Evolutionary conservation across 2,329 filamentous ascomycete species (phyloP).

Genomic region (Colletotrichum gloeosporioides): DNA sequence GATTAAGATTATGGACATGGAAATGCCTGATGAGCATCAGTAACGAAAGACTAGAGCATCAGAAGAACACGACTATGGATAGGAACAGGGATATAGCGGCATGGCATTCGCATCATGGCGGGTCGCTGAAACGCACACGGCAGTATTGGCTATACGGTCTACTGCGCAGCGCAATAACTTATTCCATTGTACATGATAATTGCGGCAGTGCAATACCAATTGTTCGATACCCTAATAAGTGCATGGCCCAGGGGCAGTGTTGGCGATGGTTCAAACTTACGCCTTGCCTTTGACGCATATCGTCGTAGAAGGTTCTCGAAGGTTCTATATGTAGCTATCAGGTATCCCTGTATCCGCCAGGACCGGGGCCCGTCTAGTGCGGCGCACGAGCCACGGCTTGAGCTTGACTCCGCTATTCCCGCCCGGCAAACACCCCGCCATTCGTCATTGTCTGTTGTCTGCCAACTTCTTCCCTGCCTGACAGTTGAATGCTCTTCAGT

Average conservation of each 20-base stretch:
- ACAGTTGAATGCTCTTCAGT: not conserved
- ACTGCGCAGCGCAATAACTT: not conserved
- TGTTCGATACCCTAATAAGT: conserved; percentile 13
- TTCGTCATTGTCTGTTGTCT: conserved; percentile 16
- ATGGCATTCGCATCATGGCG: not conserved
- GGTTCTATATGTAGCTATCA: conserved; percentile 24
- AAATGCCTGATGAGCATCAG: conserved; percentile 32
- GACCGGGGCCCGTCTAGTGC: not conserved
- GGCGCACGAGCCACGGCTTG: conserved; percentile 12
- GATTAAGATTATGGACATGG: conserved; percentile 43
- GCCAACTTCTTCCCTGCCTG: not conserved
- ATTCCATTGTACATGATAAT: not conserved
- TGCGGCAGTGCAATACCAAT: not conserved
- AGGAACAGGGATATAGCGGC: not conserved
- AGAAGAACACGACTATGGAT: not conserved
- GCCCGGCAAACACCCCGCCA: conserved; percentile 16
- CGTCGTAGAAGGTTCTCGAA: conserved; percentile 36
- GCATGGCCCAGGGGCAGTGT: not conserved
- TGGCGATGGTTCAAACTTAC: not conserved
- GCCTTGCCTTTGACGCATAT: not conserved
- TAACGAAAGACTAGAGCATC: conserved; percentile 11
- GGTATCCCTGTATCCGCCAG: not conserved
- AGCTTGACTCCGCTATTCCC: conserved; percentile 21
- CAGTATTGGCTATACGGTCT: not conserved
- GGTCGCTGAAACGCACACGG: not conserved